Evolutionary conservation across 495 filamentous ascomycete species (phyloP).

Genomic region (Tetracladium setigerum): DNA sequence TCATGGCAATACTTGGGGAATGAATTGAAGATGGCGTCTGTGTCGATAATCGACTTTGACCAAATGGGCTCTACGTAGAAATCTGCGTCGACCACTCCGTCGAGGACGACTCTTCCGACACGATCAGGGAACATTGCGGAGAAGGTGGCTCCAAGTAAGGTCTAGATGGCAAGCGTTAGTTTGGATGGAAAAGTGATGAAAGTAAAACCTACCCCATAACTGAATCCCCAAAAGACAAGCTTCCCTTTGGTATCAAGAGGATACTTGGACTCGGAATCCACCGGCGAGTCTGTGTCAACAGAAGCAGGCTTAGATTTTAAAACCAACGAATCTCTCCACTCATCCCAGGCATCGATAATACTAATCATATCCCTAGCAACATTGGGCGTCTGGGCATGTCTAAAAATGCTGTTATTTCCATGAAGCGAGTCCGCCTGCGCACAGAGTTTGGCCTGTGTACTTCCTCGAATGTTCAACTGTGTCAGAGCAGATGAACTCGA

Average conservation of each 20-base stretch:
- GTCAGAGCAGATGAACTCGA: constrained; percentile 28
- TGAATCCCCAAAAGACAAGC: constrained; percentile 57
- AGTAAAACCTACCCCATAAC: constrained; percentile 43
- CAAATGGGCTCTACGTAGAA: constrained; percentile 32
- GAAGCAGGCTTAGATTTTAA: neutral
- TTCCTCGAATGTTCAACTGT: constrained; percentile 22
- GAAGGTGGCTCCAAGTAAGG: constrained; percentile 53
- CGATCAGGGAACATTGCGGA: constrained; percentile 39
- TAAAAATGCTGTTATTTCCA: constrained; percentile 17
- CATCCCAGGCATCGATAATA: constrained; percentile 40
- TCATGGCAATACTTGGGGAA: constrained; percentile 34
- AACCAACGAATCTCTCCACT: constrained; percentile 18
- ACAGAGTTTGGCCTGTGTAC: constrained; percentile 29
- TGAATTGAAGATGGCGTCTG: constrained; percentile 30
- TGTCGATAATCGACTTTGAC: constrained; percentile 29
- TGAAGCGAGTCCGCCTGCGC: constrained; percentile 20
- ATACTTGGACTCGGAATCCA: neutral
- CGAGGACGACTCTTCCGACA: constrained; percentile 38
- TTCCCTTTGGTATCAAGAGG: constrained; percentile 18
- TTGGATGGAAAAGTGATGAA: neutral
- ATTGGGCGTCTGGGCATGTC: constrained; percentile 18
- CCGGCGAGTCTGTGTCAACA: no score
- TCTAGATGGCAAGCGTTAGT: constrained; percentile 19
- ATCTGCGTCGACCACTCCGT: constrained; percentile 42
- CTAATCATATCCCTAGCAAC: constrained; percentile 42